Evolutionary conservation across 2,329 filamentous ascomycete genomes (phyloP).

Genomic region (Claviceps fusiformis): DNA sequence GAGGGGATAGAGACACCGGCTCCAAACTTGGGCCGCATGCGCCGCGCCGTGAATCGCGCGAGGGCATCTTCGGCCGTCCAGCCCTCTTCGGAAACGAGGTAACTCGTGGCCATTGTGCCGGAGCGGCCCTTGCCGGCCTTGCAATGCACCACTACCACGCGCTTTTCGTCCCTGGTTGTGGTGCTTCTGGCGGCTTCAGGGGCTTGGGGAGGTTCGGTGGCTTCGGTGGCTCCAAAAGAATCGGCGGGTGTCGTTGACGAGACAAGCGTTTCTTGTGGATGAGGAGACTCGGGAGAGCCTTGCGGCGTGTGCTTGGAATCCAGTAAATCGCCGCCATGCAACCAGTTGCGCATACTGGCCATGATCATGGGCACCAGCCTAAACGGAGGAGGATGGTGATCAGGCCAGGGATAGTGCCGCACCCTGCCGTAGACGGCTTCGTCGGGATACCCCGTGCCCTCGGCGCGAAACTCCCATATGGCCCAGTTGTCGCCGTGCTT

Average conservation of each 20-base stretch:
- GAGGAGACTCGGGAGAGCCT: neutral
- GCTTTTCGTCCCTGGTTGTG: conserved; percentile 21
- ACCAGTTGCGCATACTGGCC: conserved; percentile 85
- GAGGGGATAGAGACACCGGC: conserved; percentile 86
- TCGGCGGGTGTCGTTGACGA: conserved; percentile 6
- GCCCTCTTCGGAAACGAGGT: conserved; percentile 74
- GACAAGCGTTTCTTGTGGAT: neutral
- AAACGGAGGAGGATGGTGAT: conserved; percentile 94
- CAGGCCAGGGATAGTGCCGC: conserved; percentile 88
- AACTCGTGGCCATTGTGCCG: conserved; percentile 76
- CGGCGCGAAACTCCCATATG: conserved; percentile 96
- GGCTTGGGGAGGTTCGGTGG: conserved; percentile 8
- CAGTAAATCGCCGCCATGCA: conserved; percentile 38
- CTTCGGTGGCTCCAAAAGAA: neutral
- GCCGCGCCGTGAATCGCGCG: conserved; percentile 54
- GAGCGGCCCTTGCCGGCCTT: conserved; percentile 93
- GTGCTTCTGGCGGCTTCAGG: neutral
- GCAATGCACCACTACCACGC: conserved; percentile 87
- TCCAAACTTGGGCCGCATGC: conserved; percentile 85
- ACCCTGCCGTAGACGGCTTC: conserved; percentile 74
- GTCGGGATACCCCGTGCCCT: conserved; percentile 92
- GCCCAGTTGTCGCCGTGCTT: conserved; percentile 78
- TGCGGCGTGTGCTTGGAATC: neutral
- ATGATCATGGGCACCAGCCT: conserved; percentile 76
- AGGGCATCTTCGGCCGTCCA: conserved; percentile 42